Evolutionary conservation across 495 filamentous ascomycete species (phyloP), one percentile per base, ranked within the genome.

Genomic region (Podospora conica): DNA sequence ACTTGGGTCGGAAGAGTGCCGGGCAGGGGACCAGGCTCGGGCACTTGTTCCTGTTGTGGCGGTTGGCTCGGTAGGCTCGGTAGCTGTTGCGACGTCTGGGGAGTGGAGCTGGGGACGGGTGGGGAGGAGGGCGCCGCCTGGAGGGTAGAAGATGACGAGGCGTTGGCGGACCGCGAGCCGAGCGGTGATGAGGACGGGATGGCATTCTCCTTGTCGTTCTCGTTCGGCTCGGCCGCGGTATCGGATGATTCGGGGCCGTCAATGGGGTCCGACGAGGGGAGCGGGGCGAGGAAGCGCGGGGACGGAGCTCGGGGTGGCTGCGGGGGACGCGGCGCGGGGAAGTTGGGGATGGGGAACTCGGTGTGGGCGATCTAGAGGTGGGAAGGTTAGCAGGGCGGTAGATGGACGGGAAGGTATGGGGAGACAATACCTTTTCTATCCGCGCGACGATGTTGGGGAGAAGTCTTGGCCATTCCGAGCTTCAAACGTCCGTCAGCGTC

Each of bases 1-100:
- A 92, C 82, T 56, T 86, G 86, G 3, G 83, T 80, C 10, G 91
- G 91, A 15, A 96, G 81, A 6, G 78, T 63, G 48, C 73, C 63
- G 18, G 70, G 29, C 48, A 64, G 54, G 3, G 65, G 60, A 7
- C 31, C 28, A 22, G 69, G 12, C 12, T 70, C 60, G 9, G 40
- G 75, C 58, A 22, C 66, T 63, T 12, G 69, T 53, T 21, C 33
- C 57, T 58, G n/a, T 28, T 60, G 60, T 9, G 22, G 33, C 53
- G 21, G 28, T 40, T 59, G 60, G 9, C 53, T 22, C 12, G 20
- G 29, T 54, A n/a, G 60, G 9, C 53, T 22, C 12, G 63, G 18
- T 3, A 40, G 31, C 15, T 55, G 53, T 56, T 58, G 54, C 48
- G 55, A 20, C 6, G 60, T 18, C 62, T 58, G 18, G 58, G 28